Evolutionary conservation across 2,329 filamentous ascomycete species (phyloP).

Genomic region (Alternaria viburni): DNA sequence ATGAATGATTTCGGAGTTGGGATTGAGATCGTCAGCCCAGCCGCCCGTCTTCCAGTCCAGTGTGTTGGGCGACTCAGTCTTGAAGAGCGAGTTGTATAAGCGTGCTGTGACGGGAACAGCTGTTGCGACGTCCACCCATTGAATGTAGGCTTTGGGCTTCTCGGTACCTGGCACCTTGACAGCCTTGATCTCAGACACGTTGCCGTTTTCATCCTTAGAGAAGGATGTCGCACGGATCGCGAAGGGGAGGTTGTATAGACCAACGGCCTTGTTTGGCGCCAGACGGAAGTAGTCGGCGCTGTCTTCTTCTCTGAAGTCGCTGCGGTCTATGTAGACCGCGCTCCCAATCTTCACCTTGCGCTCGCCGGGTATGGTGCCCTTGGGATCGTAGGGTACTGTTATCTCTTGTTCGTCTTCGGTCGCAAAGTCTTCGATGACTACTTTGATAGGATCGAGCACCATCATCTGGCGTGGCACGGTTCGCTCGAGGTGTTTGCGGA

Average conservation of each 20-base stretch:
- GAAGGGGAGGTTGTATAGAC: constrained; percentile 73
- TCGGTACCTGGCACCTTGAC: constrained; percentile 68
- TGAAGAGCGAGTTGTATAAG: constrained; percentile 83
- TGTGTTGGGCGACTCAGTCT: constrained; percentile 79
- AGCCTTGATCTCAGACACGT: constrained; percentile 70
- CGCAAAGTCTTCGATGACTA: constrained; percentile 78
- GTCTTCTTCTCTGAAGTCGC: constrained; percentile 77
- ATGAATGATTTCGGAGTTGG: constrained; percentile 81
- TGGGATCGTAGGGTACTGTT: constrained; percentile 79
- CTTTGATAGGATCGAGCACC: constrained; percentile 81
- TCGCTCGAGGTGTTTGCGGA: constrained; percentile 84
- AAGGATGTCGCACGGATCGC: constrained; percentile 73
- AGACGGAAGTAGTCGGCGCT: constrained; percentile 79
- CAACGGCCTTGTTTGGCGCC: constrained; percentile 75
- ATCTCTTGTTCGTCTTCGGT: constrained; percentile 73
- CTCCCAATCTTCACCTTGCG: constrained; percentile 71
- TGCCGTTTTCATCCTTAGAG: constrained; percentile 69
- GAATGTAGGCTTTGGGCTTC: constrained; percentile 76
- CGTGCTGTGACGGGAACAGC: constrained; percentile 70
- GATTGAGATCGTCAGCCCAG: constrained; percentile 84
- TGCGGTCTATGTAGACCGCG: constrained; percentile 83
- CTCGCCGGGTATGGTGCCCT: constrained; percentile 65
- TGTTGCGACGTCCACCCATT: constrained; percentile 79
- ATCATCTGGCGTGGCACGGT: constrained; percentile 90
- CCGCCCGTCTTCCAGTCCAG: constrained; percentile 72